These are phyloP conservation scores for Punica granatum DNA, from an alignment of 345 rosid genomes.

Conservation along the genomic window DNA sequence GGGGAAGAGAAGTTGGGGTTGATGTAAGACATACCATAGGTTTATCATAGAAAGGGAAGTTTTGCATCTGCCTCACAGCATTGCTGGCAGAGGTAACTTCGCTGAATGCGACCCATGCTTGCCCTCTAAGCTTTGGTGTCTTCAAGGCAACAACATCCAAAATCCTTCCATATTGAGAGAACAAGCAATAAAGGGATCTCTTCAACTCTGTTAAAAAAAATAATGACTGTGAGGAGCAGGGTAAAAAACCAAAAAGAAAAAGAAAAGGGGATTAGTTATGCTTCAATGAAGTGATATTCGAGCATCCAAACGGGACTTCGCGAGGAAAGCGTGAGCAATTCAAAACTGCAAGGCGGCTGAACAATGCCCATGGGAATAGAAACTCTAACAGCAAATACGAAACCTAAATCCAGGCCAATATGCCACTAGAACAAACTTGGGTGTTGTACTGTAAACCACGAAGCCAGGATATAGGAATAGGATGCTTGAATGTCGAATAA, in stretches of 20 bases:
- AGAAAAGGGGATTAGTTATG: no score
- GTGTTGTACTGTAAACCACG: no score
- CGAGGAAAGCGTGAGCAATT: no score
- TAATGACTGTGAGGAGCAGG: background rate
- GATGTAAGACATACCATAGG: slow-evolving; percentile 84
- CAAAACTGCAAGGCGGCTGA: no score
- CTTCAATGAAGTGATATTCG: background rate
- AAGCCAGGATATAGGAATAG: no score
- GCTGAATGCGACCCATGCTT: slow-evolving; percentile 93
- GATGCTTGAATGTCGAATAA: no score
- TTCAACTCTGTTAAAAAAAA: slow-evolving; percentile 59
- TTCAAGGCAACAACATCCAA: slow-evolving; percentile 97
- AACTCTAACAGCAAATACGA: no score
- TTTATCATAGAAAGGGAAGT: slow-evolving; percentile 91
- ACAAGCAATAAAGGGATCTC: slow-evolving; percentile 84
- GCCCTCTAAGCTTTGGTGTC: slow-evolving; percentile 92
- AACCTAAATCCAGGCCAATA: no score
- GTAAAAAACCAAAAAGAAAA: no score
- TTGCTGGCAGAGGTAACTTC: slow-evolving; percentile 92
- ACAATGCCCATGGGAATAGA: no score
- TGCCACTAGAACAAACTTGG: no score
- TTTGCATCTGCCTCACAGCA: slow-evolving; percentile 96
- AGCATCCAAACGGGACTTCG: no score
- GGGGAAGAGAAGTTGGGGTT: background rate
- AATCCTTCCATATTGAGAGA: slow-evolving; percentile 96